Evolutionary conservation across 2,329 filamentous ascomycete genomes (phyloP).

Genomic region (Neonectria magnoliae): DNA sequence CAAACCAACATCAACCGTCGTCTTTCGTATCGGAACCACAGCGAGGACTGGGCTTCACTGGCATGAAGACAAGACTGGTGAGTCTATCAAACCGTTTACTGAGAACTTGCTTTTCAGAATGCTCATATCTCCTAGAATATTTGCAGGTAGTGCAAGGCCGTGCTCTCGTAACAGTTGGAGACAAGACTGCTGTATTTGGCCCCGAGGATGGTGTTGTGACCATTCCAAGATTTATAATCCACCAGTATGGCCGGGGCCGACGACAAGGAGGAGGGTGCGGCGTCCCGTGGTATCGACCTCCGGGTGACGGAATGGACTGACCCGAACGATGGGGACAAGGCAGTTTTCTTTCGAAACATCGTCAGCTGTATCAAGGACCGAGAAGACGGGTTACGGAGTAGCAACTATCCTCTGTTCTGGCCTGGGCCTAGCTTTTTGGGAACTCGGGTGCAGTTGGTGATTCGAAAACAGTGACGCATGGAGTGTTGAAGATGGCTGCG

Average conservation of each 20-base stretch:
- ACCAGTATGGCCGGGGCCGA: constrained; percentile 36
- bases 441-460: neutral
- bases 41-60: constrained; percentile 13
- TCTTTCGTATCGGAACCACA: constrained; percentile 4
- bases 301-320: constrained; percentile 37
- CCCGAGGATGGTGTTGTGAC: constrained; percentile 33
- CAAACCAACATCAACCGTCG: constrained; percentile 8
- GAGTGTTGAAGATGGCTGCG: constrained; percentile 3
- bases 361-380: constrained; percentile 34
- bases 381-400: constrained; percentile 20
- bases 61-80: constrained; percentile 18
- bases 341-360: constrained; percentile 37
- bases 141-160: constrained; percentile 33
- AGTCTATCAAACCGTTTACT: neutral
- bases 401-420: constrained; percentile 36
- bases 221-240: constrained; percentile 32
- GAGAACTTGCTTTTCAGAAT: neutral
- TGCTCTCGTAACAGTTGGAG: constrained; percentile 33
- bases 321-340: constrained; percentile 35
- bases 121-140: constrained; percentile 21
- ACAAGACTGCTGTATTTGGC: constrained; percentile 30
- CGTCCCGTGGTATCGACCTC: constrained; percentile 26
- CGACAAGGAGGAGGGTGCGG: constrained; percentile 22
- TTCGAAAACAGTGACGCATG: constrained; percentile 22
- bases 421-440: constrained; percentile 30